Conservation (phyloP, 2,329 filamentous ascomycete genomes). For the Orbilia oligospora region DNA sequence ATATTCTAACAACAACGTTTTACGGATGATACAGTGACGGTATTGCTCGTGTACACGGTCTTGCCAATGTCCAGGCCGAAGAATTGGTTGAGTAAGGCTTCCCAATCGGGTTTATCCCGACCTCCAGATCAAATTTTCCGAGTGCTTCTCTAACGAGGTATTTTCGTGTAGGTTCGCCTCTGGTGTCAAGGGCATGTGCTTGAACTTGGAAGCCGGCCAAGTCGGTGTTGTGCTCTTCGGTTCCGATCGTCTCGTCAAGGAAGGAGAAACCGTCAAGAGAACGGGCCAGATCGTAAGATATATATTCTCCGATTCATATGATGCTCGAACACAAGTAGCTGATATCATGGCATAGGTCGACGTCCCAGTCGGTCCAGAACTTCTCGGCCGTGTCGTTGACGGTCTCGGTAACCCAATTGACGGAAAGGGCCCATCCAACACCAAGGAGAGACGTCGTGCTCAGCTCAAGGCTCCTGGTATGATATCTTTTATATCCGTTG, state of each 20-base stretch:
- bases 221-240: conserved; percentile 99
- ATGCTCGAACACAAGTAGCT: conserved; percentile 30
- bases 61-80: conserved; percentile 99
- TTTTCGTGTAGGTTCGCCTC: conserved; percentile 85
- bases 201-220: conserved; percentile 99
- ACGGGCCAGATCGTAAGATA: conserved; percentile 95
- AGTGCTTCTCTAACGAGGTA: conserved; percentile 44
- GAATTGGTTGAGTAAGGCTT: conserved; percentile 97
- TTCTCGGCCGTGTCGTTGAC: conserved; percentile 98
- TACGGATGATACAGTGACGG: conserved; percentile 81
- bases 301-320: conserved; percentile 4
- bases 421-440: conserved; percentile 97
- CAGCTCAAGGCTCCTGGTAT: conserved; percentile 95
- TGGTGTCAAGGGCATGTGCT: conserved; percentile 99
- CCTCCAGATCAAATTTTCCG: conserved; percentile 33
- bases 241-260: conserved; percentile 99
- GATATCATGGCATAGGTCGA: conserved; percentile 77
- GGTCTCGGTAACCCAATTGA: conserved; percentile 99
- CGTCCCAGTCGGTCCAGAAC: conserved; percentile 89
- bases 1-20: conserved; percentile 65
- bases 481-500: conserved; percentile 14
- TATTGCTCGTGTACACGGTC: conserved; percentile 99
- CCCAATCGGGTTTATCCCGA: conserved; percentile 46
- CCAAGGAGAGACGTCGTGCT: conserved; percentile 91
- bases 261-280: conserved; percentile 99